Evolutionary conservation across 495 filamentous ascomycete genomes (phyloP).

Genomic region (Rostrohypoxylon terebratum): DNA sequence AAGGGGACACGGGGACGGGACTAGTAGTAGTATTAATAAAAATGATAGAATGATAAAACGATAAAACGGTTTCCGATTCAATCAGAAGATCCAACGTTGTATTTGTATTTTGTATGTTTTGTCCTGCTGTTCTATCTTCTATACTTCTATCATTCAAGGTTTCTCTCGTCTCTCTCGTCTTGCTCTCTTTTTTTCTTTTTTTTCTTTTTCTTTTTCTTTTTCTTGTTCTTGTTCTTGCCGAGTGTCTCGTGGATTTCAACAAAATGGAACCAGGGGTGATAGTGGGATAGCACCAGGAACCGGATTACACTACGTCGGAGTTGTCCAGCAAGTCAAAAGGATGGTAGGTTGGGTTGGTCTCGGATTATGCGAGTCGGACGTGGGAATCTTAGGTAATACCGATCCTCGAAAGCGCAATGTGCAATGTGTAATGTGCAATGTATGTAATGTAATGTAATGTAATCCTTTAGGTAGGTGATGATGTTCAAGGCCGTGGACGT

Average conservation of each 20-base stretch:
- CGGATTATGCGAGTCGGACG: slow-evolving; percentile 22
- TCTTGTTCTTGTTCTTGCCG: slow-evolving; percentile 25
- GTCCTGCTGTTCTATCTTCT: background rate
- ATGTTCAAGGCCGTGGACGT: background rate
- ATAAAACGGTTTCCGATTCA: slow-evolving; percentile 16
- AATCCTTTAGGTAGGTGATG: background rate
- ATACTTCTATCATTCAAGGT: background rate
- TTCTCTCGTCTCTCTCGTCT: background rate
- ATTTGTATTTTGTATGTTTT: slow-evolving; percentile 3
- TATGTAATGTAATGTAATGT: background rate
- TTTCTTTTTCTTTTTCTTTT: background rate
- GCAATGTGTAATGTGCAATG: slow-evolving; percentile 9
- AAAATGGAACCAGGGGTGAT: background rate
- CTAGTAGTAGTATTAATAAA: no score
- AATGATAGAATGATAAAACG: no score
- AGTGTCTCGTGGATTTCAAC: slow-evolving; percentile 27
- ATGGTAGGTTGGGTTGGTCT: background rate
- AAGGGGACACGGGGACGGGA: background rate
- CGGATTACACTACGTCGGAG: slow-evolving; percentile 42
- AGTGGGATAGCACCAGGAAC: slow-evolving; percentile 35
- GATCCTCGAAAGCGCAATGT: background rate
- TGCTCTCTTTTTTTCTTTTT: background rate
- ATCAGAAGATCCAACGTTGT: slow-evolving; percentile 41
- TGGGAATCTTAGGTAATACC: slow-evolving; percentile 43
- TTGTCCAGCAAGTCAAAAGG: slow-evolving; percentile 23